Evolutionary conservation across 768 basidiomycete species (phyloP), one percentile per base, ranked within the genome.

Genomic region (Leccinum variicolor): DNA sequence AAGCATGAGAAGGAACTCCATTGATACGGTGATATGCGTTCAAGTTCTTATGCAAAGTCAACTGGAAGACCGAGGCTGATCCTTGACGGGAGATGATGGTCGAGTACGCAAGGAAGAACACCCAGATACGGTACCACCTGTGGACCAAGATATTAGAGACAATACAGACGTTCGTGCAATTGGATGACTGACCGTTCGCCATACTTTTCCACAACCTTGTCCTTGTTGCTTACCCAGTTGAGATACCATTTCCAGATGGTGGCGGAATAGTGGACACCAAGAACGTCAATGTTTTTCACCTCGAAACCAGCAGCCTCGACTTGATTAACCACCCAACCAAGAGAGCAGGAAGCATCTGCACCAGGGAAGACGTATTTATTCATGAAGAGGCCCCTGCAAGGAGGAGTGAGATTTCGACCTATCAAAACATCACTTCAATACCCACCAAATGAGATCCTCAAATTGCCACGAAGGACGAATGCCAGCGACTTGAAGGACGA

Each of bases 351-450:
- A 0, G 97, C 97, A 66, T 99, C 97, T 3, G 96, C 97, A 69
- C 96, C 96, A 47, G 97, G 96, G 87, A 99, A 99, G 70, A 99
- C 77, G 64, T 99, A 98, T 69, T 94, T 94, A 84, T 92, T 95
- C 93, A 95, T 95, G 79, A 95, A 96, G 23, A 95, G 81, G 63
- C 94, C 94, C 91, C 89, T 90, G 41, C 6, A 19, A 0, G 28
- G n/a, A 4, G 1, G 17, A 0, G 56, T 65, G n/a, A 60, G 56
- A 51, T 14, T 29, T 1, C 13, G 4, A 5, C 3, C 26, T 19
- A 1, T 26, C 2, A 6, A 28, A 5, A 4, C 19, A 3, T 14
- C 2, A 31, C 17, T 29, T 5, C 52, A 52, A 53, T 11, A 72
- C 75, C 39, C 66, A 88, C 94, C 97, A 99, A 64, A 93, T 86